Base-by-base conservation (phyloP, 495 filamentous ascomycete species). In the Aspergillus steynii region DNA sequence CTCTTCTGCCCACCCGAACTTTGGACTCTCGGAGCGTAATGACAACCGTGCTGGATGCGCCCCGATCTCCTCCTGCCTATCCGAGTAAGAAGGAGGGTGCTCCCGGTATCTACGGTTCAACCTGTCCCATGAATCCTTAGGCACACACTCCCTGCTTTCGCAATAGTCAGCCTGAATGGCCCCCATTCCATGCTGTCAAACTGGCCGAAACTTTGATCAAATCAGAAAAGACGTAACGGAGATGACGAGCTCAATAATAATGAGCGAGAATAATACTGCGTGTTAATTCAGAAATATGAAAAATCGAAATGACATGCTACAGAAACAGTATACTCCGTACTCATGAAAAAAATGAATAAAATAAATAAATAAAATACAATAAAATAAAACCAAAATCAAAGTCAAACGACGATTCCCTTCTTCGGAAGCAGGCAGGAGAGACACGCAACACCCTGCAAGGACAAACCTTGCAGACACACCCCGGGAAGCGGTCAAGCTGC, bases 401-500 rank as follows among this genome's bases (percentile, higher is more conserved):
- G 10, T 4, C 25, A 52, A 25, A 25, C 5, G 50, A n/a, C 28
- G 25, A 53, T 31, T 53, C 15, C 15, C 29, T 50, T 26, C 49
- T 29, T 50, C 49, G 25, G 25, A 25, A 53, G 15, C 51, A 31
- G 51, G 28, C 27, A 29, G 15, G 26, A 29, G 51, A 53, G 51
- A 53, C 51, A 53, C 28, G 51, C 48, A 50, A 26, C 25, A n/a
- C 20, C 20, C 66, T 71, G 70, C 69, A 77, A 70, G 67, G 71
- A 68, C 62, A 71, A 72, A 72, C 63, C 68, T 66, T 75, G 60
- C 68, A 59, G 63, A 46, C 65, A 66, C 70, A 62, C 68, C 61
- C 56, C 68, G 70, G 65, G 66, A 68, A 62, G 74, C 74, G 74
- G 74, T 77, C 73, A 74, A 66, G 55, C 34, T 59, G 54, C 28